Evolutionary conservation across 371 early-diverging fungal species (phyloP), one percentile per base, ranked within the genome.

Genomic region (Mortierella sp.): DNA sequence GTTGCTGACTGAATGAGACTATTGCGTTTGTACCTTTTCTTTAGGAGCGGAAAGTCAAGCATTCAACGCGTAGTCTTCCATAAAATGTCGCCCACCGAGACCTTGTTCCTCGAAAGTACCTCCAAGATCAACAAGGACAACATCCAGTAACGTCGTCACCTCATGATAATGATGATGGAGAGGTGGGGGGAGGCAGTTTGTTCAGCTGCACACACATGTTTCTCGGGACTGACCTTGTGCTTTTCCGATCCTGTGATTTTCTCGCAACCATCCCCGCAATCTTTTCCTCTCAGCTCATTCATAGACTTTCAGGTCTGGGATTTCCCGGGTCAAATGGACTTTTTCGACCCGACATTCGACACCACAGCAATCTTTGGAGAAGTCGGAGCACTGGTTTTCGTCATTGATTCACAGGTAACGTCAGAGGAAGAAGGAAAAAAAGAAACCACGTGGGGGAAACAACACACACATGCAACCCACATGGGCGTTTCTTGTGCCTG

Each of bases 41-140:
- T 44, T 66, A 95, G 95, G 78, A 94, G 96, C 80, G 98, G 98
- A 41, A 98, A 98, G 77, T 94, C 95, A 24, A 92, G 92, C 76
- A 97, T 98, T 48, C 90, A 93, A 56, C 86, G 87, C 55, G 96
- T 97, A 22, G 94, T 98, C 10, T 97, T 98, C 78, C 93, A 95
- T 47, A 92, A 94, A 69, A 92, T 93, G 90, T 85, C 91, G 16
- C 92, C 97, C 17, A 94, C 94, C 69, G 97, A 98, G 54, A 96
- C 97, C 0, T 82, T 98, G 55, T 95, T 90, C 74, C 84, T 96
- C 50, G 93, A 94, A 81, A 90, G 91, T 57, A 96, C 96, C 14
- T 88, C 88, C 61, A 92, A 90, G 78, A 87, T 94, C 50, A 84
- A 83, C 51, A 94, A 90, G 67, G 91, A 90, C 64, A 87, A 90